Conservation (phyloP, 2,329 filamentous ascomycete genomes). For the Alternaria sp. region DNA sequence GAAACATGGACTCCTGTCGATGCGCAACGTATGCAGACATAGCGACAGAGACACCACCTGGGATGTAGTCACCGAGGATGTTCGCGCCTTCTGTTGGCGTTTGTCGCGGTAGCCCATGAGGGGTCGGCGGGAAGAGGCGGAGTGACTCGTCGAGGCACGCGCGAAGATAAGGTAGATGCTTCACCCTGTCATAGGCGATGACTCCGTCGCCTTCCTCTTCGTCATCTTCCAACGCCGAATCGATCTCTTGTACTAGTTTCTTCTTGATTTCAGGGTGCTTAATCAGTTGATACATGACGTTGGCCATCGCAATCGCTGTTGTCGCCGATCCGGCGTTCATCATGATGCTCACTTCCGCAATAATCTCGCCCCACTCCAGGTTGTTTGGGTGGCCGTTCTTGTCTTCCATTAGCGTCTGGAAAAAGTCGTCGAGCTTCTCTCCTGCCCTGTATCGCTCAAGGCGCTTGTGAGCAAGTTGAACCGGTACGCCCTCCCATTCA, state of each 20-base stretch:
- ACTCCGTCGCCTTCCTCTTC: constrained; percentile 39
- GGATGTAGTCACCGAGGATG: constrained; percentile 39
- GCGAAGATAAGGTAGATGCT: constrained; percentile 46
- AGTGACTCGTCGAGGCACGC: constrained; percentile 58
- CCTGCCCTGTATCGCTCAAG: constrained; percentile 59
- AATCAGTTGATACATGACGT: constrained; percentile 63
- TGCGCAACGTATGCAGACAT: constrained; percentile 61
- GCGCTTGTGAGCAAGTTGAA: constrained; percentile 56
- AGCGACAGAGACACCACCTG: constrained; percentile 37
- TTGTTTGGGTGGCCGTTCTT: constrained; percentile 57
- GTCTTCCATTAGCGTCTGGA: constrained; percentile 64
- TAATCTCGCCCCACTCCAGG: constrained; percentile 67
- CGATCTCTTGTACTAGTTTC: constrained; percentile 39
- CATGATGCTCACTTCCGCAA: constrained; percentile 65
- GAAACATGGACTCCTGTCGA: constrained; percentile 37
- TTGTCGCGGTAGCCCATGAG: constrained; percentile 51
- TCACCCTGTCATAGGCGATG: constrained; percentile 41
- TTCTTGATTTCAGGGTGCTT: constrained; percentile 53
- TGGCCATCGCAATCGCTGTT: constrained; percentile 63
- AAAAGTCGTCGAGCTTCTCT: constrained; percentile 68
- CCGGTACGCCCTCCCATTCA: constrained; percentile 60
- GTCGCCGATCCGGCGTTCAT: constrained; percentile 61
- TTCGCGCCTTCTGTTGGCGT: constrained; percentile 41
- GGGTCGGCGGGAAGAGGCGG: constrained; percentile 57
- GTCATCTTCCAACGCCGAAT: constrained; percentile 37